phyloP scores from a whole-genome alignment of 176 grass and related monocot genomes.

The Leersia perrieri region DNA sequence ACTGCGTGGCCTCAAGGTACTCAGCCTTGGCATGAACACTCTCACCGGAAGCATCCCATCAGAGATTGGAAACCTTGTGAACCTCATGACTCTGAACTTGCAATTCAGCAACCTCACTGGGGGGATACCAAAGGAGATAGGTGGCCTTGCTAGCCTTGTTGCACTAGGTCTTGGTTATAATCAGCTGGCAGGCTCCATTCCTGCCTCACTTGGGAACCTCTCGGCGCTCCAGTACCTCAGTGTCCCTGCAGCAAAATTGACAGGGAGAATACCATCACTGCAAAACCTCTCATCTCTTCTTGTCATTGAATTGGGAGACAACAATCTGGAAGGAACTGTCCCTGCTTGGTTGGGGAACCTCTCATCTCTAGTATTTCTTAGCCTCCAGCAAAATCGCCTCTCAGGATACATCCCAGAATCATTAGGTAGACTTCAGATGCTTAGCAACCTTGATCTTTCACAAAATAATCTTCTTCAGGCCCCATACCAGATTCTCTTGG shows the following conservation, averaged over 20 bases:
- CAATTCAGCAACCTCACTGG: not conserved
- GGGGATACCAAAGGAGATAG: not conserved
- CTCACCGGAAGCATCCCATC: not conserved
- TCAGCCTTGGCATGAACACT: not conserved
- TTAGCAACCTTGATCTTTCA: not conserved
- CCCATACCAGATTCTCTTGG: slow-evolving; percentile 15
- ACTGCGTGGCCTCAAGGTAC: not conserved
- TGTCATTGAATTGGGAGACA: not conserved
- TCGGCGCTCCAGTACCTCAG: not conserved
- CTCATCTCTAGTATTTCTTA: not conserved
- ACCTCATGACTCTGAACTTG: not conserved
- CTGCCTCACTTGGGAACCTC: slow-evolving; percentile 6
- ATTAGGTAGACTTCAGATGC: slow-evolving; percentile 16
- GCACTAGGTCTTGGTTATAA: not conserved
- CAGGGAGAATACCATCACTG: not conserved
- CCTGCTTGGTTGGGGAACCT: slow-evolving; percentile 30
- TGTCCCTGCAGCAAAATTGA: not conserved
- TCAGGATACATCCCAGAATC: slow-evolving; percentile 9
- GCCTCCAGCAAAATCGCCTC: slow-evolving; percentile 14
- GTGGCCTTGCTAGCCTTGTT: not conserved
- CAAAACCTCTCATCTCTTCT: not conserved
- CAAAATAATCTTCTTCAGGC: slow-evolving; percentile 19
- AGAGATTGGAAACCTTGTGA: not conserved
- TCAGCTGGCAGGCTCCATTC: not conserved
- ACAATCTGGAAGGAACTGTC: not conserved